Conservation (phyloP, 257 asterid genomes). For the Mitragyna speciosa region DNA sequence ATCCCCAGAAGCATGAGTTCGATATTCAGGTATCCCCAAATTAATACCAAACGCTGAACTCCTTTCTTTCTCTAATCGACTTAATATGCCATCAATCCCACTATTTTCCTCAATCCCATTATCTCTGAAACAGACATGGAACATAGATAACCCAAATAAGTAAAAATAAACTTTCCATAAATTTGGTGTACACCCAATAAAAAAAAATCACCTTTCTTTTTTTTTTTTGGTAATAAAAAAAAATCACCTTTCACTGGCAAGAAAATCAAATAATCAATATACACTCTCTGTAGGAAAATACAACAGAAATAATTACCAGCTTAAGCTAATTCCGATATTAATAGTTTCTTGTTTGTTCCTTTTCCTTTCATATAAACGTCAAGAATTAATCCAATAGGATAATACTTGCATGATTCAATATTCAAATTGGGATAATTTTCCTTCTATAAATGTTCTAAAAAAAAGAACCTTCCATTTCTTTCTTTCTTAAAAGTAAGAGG, state of each 20-base stretch:
- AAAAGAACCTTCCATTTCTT: not conserved
- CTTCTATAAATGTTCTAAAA: not conserved
- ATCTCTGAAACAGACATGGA: conserved; percentile 42
- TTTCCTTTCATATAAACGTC: not conserved
- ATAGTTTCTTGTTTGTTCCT: not conserved
- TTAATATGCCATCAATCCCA: conserved; percentile 75
- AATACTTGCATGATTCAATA: not conserved
- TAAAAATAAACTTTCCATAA: not conserved
- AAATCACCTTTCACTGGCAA: not conserved
- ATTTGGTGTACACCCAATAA: not conserved
- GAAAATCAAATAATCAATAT: not conserved
- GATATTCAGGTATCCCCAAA: conserved; percentile 36
- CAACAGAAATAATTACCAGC: not conserved
- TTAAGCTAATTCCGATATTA: not conserved
- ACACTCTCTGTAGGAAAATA: not conserved
- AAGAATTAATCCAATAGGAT: not conserved
- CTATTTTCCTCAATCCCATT: conserved; percentile 44
- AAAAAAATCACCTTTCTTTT: no score
- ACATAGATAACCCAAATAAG: not conserved
- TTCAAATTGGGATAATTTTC: not conserved
- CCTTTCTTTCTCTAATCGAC: conserved; percentile 80
- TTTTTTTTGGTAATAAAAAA: not conserved
- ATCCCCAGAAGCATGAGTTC: conserved; percentile 30
- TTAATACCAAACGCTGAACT: conserved; percentile 46
- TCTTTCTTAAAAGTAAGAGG: not conserved